Evolutionary conservation across 495 filamentous ascomycete species (phyloP).

Genomic region (Aspergillus kassunensis): DNA sequence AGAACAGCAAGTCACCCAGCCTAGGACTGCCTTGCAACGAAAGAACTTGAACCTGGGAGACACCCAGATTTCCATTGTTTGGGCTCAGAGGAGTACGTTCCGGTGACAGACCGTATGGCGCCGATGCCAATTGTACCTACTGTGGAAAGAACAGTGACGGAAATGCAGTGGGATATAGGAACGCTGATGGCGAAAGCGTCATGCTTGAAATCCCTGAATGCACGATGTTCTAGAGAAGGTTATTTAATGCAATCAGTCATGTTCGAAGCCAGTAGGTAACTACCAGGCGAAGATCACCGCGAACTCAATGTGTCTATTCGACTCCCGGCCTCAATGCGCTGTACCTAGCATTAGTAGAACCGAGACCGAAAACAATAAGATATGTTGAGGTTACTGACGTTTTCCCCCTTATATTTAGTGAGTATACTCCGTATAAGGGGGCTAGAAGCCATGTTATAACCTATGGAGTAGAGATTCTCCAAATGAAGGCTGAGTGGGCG

Average conservation of each 20-base stretch:
- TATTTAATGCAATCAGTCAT: not conserved
- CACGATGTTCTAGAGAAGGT: not conserved
- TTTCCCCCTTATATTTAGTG: not conserved
- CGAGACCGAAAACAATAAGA: not conserved
- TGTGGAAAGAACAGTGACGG: not conserved
- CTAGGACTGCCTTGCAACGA: slow-evolving; percentile 31
- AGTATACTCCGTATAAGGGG: too few species aligned
- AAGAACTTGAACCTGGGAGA: slow-evolving; percentile 26
- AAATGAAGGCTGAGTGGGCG: too few species aligned
- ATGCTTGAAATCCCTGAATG: not conserved
- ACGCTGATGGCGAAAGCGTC: not conserved
- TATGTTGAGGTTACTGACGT: not conserved
- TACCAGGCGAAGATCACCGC: not conserved
- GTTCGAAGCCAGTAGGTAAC: not conserved
- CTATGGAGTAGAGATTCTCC: too few species aligned
- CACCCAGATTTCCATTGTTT: slow-evolving; percentile 2
- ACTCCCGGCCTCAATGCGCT: slow-evolving; percentile 1
- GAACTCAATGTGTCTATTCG: not conserved
- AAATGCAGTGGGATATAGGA: not conserved
- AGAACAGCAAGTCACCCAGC: slow-evolving; percentile 36
- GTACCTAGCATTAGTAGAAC: not conserved
- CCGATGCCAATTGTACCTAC: not conserved
- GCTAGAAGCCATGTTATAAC: too few species aligned
- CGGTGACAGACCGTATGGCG: slow-evolving; percentile 16
- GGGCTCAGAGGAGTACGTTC: slow-evolving; percentile 2